phyloP scores from a whole-genome alignment of 129 eudicot genomes.

The Calendula officinalis region DNA sequence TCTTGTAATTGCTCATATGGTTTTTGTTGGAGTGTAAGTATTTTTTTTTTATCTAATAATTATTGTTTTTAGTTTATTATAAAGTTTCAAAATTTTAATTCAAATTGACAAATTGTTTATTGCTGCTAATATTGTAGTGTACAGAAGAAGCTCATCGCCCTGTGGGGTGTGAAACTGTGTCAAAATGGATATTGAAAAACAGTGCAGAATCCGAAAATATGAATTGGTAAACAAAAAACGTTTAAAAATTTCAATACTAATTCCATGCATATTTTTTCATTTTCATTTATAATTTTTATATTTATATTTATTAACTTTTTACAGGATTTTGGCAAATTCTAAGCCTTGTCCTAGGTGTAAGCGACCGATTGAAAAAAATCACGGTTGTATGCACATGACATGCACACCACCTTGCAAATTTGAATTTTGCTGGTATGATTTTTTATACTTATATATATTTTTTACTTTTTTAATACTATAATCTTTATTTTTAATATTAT shows the following conservation, averaged over 20 bases:
- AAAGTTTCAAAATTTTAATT: too few relatives aligned
- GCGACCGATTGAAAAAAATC: conserved; percentile 38
- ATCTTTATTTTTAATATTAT: not conserved
- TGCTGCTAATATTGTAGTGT: conserved; percentile 19
- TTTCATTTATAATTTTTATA: not conserved
- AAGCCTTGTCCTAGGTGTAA: conserved; percentile 50
- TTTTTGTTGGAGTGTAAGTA: conserved; percentile 15
- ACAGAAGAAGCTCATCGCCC: conserved; percentile 59
- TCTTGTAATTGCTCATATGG: conserved; percentile 6
- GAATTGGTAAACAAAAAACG: conserved; percentile 24
- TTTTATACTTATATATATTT: not conserved
- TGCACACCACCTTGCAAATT: conserved; percentile 26
- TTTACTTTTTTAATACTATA: not conserved
- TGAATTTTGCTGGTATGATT: conserved; percentile 45
- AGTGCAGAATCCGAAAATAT: conserved; percentile 45
- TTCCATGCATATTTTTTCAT: not conserved
- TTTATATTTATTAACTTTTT: not conserved
- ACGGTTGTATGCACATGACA: conserved; percentile 28
- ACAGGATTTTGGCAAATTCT: conserved; percentile 33
- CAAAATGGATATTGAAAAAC: conserved; percentile 42
- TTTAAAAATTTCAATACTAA: not conserved
- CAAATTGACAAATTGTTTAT: not conserved
- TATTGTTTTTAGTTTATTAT: not conserved
- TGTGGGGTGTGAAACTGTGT: conserved; percentile 46
- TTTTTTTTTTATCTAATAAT: not conserved